phyloP scores from a whole-genome alignment of 1,139 yeast genomes.

The Yamadazyma kanchanaburiensis region DNA sequence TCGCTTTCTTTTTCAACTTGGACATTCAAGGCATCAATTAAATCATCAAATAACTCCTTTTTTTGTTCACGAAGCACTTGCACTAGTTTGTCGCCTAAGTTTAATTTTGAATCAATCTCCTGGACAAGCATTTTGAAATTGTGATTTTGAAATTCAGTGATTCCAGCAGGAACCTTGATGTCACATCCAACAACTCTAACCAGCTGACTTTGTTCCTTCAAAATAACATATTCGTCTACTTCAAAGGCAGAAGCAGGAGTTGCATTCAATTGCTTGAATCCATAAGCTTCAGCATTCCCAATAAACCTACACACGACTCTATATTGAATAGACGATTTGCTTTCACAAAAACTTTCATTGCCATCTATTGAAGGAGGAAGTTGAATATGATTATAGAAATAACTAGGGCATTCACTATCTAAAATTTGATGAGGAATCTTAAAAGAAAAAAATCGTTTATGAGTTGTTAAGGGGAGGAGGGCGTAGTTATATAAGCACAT shows the following conservation, averaged over 20 bases:
- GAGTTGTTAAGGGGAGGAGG: slow-evolving; percentile 11
- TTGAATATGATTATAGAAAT: slow-evolving; percentile 32
- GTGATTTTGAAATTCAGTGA: slow-evolving; percentile 11
- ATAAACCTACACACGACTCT: slow-evolving; percentile 39
- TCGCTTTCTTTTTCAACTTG: slow-evolving; percentile 4
- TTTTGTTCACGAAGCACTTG: slow-evolving; percentile 1
- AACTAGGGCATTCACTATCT: slow-evolving; percentile 35
- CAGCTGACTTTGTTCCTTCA: slow-evolving; percentile 24
- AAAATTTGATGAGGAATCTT: slow-evolving; percentile 37
- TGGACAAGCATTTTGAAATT: slow-evolving; percentile 27
- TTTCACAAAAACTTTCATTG: slow-evolving; percentile 19
- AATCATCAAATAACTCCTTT: slow-evolving; percentile 1
- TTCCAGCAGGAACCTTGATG: neutral
- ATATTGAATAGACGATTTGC: slow-evolving; percentile 33
- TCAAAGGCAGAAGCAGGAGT: slow-evolving; percentile 22
- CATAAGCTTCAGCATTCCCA: slow-evolving; percentile 34
- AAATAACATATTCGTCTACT: slow-evolving; percentile 40
- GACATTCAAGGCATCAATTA: slow-evolving; percentile 7
- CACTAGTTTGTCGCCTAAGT: slow-evolving; percentile 7
- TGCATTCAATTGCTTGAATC: slow-evolving; percentile 17
- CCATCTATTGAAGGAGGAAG: slow-evolving; percentile 40
- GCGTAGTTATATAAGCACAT: slow-evolving; percentile 19
- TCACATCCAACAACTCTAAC: slow-evolving; percentile 29
- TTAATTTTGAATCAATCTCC: slow-evolving; percentile 26
- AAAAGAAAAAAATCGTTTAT: slow-evolving; percentile 42